Conservation (phyloP, 495 filamentous ascomycete genomes). For the Penicillium lividum region DNA sequence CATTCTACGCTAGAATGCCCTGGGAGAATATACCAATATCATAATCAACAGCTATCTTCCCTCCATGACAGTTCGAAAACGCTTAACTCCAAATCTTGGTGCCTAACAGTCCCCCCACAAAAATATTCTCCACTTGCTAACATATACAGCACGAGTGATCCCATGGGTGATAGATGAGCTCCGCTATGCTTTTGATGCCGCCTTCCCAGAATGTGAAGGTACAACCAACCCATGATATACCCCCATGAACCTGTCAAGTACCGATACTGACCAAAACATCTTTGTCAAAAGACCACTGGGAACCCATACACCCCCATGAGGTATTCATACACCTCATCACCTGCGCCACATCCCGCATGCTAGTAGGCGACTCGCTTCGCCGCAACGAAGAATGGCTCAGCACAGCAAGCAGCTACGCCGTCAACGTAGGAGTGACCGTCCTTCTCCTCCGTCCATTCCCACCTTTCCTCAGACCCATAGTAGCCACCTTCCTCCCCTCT, state of each 20-base stretch:
- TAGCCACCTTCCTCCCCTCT: constrained; percentile 33
- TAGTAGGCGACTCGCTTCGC: constrained; percentile 54
- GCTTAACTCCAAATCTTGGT: constrained; percentile 31
- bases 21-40: constrained; percentile 36
- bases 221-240: background rate
- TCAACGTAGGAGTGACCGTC: constrained; percentile 44
- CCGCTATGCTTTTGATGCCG: constrained; percentile 23
- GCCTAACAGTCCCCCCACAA: background rate
- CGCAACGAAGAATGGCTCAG: constrained; percentile 57
- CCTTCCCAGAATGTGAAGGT: constrained; percentile 32
- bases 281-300: constrained; percentile 23
- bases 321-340: constrained; percentile 49
- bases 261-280: background rate
- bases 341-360: constrained; percentile 56
- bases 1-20: constrained; percentile 23
- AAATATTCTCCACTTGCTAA: background rate
- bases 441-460: constrained; percentile 37
- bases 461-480: constrained; percentile 34
- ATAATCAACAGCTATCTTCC: constrained; percentile 28
- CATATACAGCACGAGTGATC: constrained; percentile 25
- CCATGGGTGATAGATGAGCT: constrained; percentile 35
- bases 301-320: constrained; percentile 24
- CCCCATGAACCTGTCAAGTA: background rate
- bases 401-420: constrained; percentile 53
- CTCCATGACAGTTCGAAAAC: constrained; percentile 25